These are phyloP conservation scores for Canariomyces notabilis DNA, from an alignment of 2,329 filamentous ascomycete species.

Conservation along the genomic window DNA sequence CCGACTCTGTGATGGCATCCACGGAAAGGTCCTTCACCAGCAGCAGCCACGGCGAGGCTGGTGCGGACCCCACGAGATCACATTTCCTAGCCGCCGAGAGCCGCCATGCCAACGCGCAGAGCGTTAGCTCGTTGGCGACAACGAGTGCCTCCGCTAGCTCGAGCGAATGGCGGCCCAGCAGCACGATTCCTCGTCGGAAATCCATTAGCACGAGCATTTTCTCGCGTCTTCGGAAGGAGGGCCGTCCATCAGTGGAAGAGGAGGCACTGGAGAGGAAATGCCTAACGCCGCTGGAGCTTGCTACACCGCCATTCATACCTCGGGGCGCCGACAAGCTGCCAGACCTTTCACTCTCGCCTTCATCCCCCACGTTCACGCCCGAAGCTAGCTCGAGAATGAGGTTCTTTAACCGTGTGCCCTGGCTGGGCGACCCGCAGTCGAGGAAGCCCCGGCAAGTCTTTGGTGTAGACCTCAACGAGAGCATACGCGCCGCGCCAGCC, in stretches of 20 bases:
- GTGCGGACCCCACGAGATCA: not conserved
- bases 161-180: slow-evolving; percentile 13
- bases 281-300: slow-evolving; percentile 19
- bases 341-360: slow-evolving; percentile 5
- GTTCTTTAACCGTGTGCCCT: slow-evolving; percentile 17
- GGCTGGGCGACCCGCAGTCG: slow-evolving; percentile 7
- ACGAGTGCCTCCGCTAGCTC: slow-evolving; percentile 8
- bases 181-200: not conserved
- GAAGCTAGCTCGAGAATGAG: not conserved
- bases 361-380: not conserved
- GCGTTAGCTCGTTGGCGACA: slow-evolving; percentile 18
- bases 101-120: slow-evolving; percentile 1
- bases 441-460: slow-evolving; percentile 16
- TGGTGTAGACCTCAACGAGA: slow-evolving; percentile 22
- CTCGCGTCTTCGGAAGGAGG: slow-evolving; percentile 16
- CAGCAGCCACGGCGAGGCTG: slow-evolving; percentile 3
- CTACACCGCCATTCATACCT: not conserved
- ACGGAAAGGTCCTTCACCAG: slow-evolving; percentile 11
- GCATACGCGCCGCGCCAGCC: slow-evolving; percentile 20
- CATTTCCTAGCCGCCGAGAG: not conserved
- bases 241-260: slow-evolving; percentile 9
- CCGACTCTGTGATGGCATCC: slow-evolving; percentile 15
- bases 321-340: not conserved
- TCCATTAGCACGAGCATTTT: slow-evolving; percentile 12
- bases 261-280: slow-evolving; percentile 20